These are phyloP conservation scores for Boletellus emodensis DNA, from an alignment of 768 basidiomycete species.

Conservation along the genomic window DNA sequence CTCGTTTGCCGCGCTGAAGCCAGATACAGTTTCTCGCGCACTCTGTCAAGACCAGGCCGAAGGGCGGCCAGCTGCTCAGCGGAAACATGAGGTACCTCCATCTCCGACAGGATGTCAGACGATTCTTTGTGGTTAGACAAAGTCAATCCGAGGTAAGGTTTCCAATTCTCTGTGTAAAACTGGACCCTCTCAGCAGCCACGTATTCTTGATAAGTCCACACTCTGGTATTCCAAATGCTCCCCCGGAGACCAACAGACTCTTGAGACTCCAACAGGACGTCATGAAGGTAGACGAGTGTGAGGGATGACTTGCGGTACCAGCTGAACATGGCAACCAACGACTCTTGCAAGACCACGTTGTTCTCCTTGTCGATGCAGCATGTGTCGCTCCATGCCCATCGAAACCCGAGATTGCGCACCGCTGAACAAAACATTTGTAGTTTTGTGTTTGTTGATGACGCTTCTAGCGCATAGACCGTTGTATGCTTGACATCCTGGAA, in stretches of 20 bases:
- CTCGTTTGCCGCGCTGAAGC: neutral
- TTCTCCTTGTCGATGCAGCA: slow-evolving; percentile 3
- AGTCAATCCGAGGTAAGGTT: neutral
- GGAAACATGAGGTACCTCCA: neutral
- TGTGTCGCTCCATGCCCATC: slow-evolving; percentile 3
- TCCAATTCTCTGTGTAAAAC: neutral
- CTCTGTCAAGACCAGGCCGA: neutral
- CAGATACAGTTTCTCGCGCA: neutral
- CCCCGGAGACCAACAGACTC: neutral
- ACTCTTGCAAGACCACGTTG: slow-evolving; percentile 1
- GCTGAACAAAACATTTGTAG: neutral
- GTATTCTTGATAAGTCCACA: slow-evolving; percentile 3
- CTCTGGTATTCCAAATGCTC: slow-evolving; percentile 6
- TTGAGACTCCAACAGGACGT: neutral
- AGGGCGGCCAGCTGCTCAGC: neutral
- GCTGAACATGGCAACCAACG: slow-evolving; percentile 7
- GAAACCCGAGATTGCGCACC: neutral
- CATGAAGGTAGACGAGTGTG: slow-evolving; percentile 2
- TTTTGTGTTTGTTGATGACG: neutral
- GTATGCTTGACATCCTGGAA: neutral
- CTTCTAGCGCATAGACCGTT: neutral
- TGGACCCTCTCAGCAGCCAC: neutral
- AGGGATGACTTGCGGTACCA: slow-evolving; percentile 4
- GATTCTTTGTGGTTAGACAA: neutral
- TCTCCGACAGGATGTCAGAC: slow-evolving; percentile 6